A percentile compares a stretch with the other conserved stretches of the same genome.
phyloP scores from a whole-genome alignment of 164 flowering plant genomes.

The Annona cherimola region DNA sequence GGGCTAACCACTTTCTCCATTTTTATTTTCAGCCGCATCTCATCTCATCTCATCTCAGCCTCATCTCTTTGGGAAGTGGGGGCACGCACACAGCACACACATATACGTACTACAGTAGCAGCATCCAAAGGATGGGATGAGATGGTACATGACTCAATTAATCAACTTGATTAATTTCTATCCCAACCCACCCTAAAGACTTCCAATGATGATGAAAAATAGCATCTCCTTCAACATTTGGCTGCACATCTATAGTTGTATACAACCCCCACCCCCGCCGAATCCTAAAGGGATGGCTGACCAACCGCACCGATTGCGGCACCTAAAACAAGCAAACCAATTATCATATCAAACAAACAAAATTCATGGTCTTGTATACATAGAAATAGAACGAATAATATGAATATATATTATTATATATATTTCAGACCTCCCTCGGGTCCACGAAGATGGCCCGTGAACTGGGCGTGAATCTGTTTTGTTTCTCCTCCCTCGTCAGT shows the following conservation, averaged over 20 bases:
- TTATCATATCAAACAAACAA: constrained; percentile 2
- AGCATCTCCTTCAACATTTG: background rate
- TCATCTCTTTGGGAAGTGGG: background rate
- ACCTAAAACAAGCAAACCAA: constrained; percentile 37
- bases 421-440: constrained; percentile 63
- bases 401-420: background rate
- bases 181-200: background rate
- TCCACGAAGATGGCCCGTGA: constrained; percentile 54
- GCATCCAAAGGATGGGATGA: background rate
- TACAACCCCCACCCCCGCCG: background rate
- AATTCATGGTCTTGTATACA: background rate
- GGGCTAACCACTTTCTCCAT: background rate
- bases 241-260: background rate
- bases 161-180: too few species aligned
- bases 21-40: background rate
- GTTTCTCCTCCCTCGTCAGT: constrained; percentile 20
- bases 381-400: background rate
- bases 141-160: background rate
- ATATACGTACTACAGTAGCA: too few species aligned
- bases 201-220: background rate
- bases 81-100: background rate
- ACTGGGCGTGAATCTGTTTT: constrained; percentile 18
- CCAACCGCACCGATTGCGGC: constrained; percentile 16
- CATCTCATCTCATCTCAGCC: background rate
- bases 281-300: background rate